Evolutionary conservation across 2,329 filamentous ascomycete genomes (phyloP).

Genomic region (Sphaerulina musiva): DNA sequence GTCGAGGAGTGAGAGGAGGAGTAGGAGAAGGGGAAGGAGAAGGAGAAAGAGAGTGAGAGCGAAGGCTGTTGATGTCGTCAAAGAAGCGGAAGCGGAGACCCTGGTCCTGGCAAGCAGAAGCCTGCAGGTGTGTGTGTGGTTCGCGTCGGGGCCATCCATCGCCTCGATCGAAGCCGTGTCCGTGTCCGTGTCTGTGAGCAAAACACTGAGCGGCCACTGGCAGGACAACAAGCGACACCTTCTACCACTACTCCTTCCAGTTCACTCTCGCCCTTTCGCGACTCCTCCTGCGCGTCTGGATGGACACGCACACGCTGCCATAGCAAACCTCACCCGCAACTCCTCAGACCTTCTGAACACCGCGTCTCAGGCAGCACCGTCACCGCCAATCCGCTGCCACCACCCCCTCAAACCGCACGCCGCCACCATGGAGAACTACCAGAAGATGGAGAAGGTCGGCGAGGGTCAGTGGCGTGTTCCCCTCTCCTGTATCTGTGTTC

Average conservation of each 20-base stretch:
- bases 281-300: conserved; percentile 4
- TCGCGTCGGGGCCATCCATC: no score
- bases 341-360: neutral
- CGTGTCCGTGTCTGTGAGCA: neutral
- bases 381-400: neutral
- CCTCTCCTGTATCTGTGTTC: neutral
- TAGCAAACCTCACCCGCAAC: neutral
- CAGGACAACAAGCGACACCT: neutral
- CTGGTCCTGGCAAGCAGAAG: neutral
- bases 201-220: neutral
- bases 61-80: neutral
- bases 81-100: neutral
- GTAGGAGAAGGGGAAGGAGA: neutral
- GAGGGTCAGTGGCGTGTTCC: conserved; percentile 58
- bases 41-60: neutral
- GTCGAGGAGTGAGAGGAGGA: neutral
- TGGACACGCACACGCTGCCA: conserved; percentile 2
- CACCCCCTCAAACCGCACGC: neutral
- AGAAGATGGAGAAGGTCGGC: conserved; percentile 93
- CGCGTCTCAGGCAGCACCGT: neutral
- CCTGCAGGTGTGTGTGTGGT: no score
- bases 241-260: neutral
- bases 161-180: neutral
- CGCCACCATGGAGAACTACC: conserved; percentile 53
- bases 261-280: conserved; percentile 1